phyloP scores from a whole-genome alignment of 2,329 filamentous ascomycete genomes.

The Xylariomycetidae sp. region DNA sequence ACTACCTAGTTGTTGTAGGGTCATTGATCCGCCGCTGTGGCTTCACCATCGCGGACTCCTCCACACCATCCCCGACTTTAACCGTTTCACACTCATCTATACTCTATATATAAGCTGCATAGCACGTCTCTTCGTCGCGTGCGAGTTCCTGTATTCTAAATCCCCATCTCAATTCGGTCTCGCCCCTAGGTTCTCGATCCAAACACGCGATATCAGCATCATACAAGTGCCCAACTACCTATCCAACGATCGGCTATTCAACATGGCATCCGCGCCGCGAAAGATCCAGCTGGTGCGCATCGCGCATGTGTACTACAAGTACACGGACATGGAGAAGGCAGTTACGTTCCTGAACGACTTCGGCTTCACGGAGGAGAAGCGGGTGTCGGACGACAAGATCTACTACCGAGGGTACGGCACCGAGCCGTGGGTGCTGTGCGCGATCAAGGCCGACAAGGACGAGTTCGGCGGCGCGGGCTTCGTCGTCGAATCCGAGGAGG shows the following conservation, averaged over 20 bases:
- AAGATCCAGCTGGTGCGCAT: conserved; percentile 27
- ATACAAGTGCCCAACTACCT: too few species aligned
- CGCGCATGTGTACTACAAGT: conserved; percentile 43
- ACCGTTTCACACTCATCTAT: conserved; percentile 7
- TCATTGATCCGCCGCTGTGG: conserved; percentile 13
- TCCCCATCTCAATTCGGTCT: too few species aligned
- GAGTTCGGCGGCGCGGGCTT: conserved; percentile 53
- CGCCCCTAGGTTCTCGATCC: too few species aligned
- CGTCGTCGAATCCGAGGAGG: conserved; percentile 48
- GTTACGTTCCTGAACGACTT: conserved; percentile 41
- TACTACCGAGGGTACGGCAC: conserved; percentile 57
- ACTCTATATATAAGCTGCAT: conserved; percentile 6
- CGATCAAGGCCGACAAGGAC: conserved; percentile 38
- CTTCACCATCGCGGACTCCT: conserved; percentile 19
- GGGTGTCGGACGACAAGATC: conserved; percentile 34
- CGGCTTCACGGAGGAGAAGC: conserved; percentile 36
- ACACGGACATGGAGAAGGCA: conserved; percentile 36
- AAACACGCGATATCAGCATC: too few species aligned
- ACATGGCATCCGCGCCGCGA: conserved; percentile 15
- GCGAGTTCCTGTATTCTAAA: neutral
- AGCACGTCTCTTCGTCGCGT: neutral
- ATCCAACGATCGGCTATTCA: conserved; percentile 6
- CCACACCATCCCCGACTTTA: conserved; percentile 18
- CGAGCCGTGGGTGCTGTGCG: conserved; percentile 54
- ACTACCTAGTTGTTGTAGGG: too few species aligned